Percentiles rank a stretch among this genome's conserved stretches.
Evolutionary conservation across 768 basidiomycete species (phyloP).

Genomic region (Mycena floridula): DNA sequence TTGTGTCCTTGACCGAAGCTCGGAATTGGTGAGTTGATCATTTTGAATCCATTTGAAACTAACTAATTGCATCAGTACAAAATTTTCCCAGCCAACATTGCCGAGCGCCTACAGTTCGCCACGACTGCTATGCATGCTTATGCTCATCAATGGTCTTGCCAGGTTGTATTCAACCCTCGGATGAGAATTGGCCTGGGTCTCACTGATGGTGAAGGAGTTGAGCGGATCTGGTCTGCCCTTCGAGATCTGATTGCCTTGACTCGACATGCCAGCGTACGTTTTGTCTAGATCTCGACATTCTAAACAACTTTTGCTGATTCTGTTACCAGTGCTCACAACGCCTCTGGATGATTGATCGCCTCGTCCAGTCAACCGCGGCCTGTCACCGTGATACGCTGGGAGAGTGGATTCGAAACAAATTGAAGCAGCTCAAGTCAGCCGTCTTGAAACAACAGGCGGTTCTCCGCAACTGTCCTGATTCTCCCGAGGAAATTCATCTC

Average conservation of each 20-base stretch:
- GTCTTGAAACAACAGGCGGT: no score
- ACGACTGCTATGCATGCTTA: conserved; percentile 8
- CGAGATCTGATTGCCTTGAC: conserved; percentile 18
- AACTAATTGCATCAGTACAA: conserved; percentile 15
- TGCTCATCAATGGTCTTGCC: conserved; percentile 18
- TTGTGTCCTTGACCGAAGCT: not conserved
- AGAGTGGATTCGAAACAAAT: not conserved
- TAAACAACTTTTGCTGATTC: no score
- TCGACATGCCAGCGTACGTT: no score
- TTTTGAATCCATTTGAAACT: not conserved
- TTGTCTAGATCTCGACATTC: no score
- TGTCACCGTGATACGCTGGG: not conserved
- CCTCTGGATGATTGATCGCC: not conserved
- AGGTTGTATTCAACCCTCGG: conserved; percentile 12
- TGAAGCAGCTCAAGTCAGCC: no score
- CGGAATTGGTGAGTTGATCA: not conserved
- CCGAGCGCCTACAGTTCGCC: conserved; percentile 9
- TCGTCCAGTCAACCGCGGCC: not conserved
- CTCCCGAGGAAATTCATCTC: no score
- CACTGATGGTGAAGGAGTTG: no score
- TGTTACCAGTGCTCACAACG: no score
- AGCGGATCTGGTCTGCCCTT: conserved; percentile 16
- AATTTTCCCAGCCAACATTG: conserved; percentile 7
- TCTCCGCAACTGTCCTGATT: no score
- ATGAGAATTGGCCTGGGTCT: no score